Conservation (phyloP, 2,329 filamentous ascomycete species). For the Venturia aucupariae region DNA sequence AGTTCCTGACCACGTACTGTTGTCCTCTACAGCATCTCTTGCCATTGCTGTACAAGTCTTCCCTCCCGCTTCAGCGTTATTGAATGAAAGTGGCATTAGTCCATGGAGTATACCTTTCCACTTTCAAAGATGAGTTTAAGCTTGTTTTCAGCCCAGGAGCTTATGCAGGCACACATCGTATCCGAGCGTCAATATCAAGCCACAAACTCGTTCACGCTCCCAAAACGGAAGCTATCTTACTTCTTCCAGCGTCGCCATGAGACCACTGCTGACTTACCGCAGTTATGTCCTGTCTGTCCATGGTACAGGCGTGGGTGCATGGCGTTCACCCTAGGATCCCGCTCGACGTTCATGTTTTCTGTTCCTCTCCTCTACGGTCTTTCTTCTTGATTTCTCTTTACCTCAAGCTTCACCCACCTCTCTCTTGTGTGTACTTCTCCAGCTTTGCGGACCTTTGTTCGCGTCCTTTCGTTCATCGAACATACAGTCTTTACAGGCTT, state of each 20-base stretch:
- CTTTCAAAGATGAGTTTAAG: not conserved
- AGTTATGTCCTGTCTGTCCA: not conserved
- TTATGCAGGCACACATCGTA: constrained; percentile 8
- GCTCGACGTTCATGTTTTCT: not conserved
- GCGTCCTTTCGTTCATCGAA: constrained; percentile 45
- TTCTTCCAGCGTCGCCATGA: constrained; percentile 1
- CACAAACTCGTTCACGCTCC: constrained; percentile 5
- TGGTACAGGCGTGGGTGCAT: not conserved
- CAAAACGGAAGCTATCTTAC: not conserved
- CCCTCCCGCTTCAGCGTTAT: not conserved
- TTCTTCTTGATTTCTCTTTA: not conserved
- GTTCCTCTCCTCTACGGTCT: not conserved
- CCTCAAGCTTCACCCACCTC: not conserved
- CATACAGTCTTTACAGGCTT: constrained; percentile 32
- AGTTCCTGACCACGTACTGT: not conserved
- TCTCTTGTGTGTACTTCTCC: not conserved
- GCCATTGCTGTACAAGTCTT: no score
- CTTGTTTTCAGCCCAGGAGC: not conserved
- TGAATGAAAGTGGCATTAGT: not conserved
- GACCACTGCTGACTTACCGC: not conserved
- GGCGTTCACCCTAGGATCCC: not conserved
- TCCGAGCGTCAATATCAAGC: not conserved
- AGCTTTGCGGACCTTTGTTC: constrained; percentile 37
- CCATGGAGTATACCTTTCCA: not conserved
- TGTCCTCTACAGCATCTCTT: no score